These are phyloP conservation scores for Diaporthe nobilis DNA, from an alignment of 2,329 filamentous ascomycete species.

Conservation along the genomic window DNA sequence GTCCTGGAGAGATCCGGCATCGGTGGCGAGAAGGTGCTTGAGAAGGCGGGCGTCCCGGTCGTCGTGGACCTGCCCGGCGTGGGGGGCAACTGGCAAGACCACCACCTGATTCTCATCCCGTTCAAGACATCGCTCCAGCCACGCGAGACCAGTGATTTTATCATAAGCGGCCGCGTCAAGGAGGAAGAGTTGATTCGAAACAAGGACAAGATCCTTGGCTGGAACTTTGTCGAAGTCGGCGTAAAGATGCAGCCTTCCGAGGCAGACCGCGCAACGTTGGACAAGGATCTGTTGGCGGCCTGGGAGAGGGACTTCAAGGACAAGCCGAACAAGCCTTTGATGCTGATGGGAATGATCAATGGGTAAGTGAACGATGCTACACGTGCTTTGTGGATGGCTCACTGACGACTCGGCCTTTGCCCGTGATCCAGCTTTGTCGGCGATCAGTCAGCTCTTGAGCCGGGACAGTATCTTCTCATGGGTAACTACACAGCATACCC, in stretches of 20 bases:
- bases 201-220: constrained; percentile 59
- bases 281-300: constrained; percentile 61
- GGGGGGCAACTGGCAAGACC: constrained; percentile 67
- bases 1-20: constrained; percentile 75
- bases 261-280: constrained; percentile 64
- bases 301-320: constrained; percentile 66
- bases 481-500: constrained; percentile 71
- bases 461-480: constrained; percentile 43
- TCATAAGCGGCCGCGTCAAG: constrained; percentile 46
- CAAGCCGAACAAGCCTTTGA: constrained; percentile 46
- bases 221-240: constrained; percentile 68
- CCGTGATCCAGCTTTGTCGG: constrained; percentile 44
- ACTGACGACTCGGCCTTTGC: not conserved
- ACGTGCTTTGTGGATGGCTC: not conserved
- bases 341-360: constrained; percentile 44
- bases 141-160: constrained; percentile 58
- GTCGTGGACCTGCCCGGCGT: constrained; percentile 66
- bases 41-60: constrained; percentile 60
- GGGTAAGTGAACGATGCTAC: constrained; percentile 40
- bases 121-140: constrained; percentile 62
- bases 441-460: constrained; percentile 51
- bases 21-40: constrained; percentile 62
- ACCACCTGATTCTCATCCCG: constrained; percentile 65
- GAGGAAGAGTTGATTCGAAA: constrained; percentile 44
- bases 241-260: constrained; percentile 68